Conservation (phyloP, 2,329 filamentous ascomycete genomes). For the Exophiala sideris region DNA sequence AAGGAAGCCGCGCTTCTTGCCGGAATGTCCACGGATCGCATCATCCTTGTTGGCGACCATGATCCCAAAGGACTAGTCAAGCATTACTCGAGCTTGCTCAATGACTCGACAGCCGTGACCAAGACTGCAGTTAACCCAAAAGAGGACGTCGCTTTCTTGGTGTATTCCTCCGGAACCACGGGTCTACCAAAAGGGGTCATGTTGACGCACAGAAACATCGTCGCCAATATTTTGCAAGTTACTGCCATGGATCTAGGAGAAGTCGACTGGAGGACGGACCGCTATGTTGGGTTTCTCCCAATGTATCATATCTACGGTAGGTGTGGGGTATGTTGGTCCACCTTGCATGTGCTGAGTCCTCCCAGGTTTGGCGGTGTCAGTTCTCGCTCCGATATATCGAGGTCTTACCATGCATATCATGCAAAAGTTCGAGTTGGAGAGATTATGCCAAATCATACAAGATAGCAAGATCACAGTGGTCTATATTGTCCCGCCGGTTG, state of each 20-base stretch:
- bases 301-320: constrained; percentile 82
- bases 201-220: constrained; percentile 77
- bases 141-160: constrained; percentile 75
- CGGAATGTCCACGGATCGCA: constrained; percentile 66
- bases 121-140: constrained; percentile 63
- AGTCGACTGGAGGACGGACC: constrained; percentile 60
- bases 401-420: constrained; percentile 68
- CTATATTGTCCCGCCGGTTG: constrained; percentile 79
- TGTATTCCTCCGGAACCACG: constrained; percentile 87
- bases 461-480: constrained; percentile 69
- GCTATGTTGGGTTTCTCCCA: constrained; percentile 71
- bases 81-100: constrained; percentile 57
- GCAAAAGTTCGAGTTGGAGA: constrained; percentile 75
- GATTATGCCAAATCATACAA: constrained; percentile 73
- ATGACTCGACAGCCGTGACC: constrained; percentile 57
- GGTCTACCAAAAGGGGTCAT: constrained; percentile 88
- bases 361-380: constrained; percentile 67
- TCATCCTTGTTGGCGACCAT: constrained; percentile 72
- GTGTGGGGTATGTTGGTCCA: constrained; percentile 27
- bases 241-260: constrained; percentile 53
- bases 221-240: constrained; percentile 65
- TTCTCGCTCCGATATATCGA: constrained; percentile 55
- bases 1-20: constrained; percentile 64
- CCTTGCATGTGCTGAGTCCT: neutral
- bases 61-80: constrained; percentile 44